Conservation (phyloP, 805 yeast genomes). For the Nematodospora valgi region DNA sequence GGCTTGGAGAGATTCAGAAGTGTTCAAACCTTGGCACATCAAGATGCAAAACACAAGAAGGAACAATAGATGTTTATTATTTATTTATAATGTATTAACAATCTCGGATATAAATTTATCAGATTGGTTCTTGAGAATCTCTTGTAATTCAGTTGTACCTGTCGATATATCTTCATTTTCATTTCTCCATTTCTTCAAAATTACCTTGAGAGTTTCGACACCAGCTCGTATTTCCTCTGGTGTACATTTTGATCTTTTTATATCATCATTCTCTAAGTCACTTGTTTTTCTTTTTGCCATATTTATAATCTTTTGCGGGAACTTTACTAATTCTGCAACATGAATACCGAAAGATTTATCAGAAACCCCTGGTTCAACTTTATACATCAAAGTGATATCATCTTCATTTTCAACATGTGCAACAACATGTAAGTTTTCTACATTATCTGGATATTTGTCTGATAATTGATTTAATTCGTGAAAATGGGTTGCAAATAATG, state of each 20-base stretch:
- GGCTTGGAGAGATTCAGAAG: slow-evolving; percentile 21
- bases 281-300: slow-evolving; percentile 96
- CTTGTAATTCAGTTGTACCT: slow-evolving; percentile 16
- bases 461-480: slow-evolving; percentile 88
- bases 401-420: slow-evolving; percentile 73
- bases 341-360: slow-evolving; percentile 97
- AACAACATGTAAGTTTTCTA: slow-evolving; percentile 84
- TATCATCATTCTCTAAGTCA: slow-evolving; percentile 54
- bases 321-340: slow-evolving; percentile 93
- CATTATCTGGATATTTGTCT: slow-evolving; percentile 52
- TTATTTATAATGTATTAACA: slow-evolving; percentile 4
- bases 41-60: slow-evolving; percentile 10
- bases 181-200: slow-evolving; percentile 54
- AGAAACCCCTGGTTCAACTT: slow-evolving; percentile 94
- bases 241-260: slow-evolving; percentile 45
- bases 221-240: slow-evolving; percentile 55
- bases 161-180: slow-evolving; percentile 43
- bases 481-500: slow-evolving; percentile 95
- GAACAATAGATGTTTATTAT: no score
- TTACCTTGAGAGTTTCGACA: slow-evolving; percentile 42
- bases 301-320: slow-evolving; percentile 81
- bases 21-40: slow-evolving; percentile 15
- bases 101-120: slow-evolving; percentile 49
- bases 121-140: slow-evolving; percentile 12
- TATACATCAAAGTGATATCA: slow-evolving; percentile 84